Conservation (phyloP, 176 grass and related monocot species). For the Secale cereale region DNA sequence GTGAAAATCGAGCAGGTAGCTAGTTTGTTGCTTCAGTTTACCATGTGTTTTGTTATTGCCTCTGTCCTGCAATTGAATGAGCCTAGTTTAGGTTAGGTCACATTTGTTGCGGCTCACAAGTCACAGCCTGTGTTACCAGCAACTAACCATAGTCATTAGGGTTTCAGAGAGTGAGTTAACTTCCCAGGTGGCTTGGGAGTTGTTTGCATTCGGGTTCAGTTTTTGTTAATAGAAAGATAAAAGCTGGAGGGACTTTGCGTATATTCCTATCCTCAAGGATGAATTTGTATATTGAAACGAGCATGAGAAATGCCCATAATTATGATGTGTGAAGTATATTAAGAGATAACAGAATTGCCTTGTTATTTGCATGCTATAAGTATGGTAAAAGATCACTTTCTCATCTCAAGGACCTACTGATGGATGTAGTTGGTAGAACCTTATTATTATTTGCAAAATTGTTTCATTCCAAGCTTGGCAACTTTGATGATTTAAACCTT, state of each 20-base stretch:
- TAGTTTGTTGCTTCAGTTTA: background rate
- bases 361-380: background rate
- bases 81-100: background rate
- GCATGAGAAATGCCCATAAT: background rate
- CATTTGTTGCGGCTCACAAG: background rate
- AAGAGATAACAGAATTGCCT: background rate
- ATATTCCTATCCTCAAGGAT: background rate
- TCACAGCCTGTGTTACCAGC: background rate
- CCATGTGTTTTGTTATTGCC: background rate
- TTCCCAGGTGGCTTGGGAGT: rapidly evolving
- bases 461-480: background rate
- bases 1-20: too few relatives aligned
- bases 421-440: background rate
- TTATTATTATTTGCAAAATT: background rate
- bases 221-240: background rate
- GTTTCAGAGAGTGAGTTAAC: background rate
- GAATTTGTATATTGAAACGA: background rate
- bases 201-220: background rate
- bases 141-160: background rate
- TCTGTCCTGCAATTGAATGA: background rate
- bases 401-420: background rate
- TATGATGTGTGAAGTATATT: background rate
- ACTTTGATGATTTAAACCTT: background rate
- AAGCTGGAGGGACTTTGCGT: background rate
- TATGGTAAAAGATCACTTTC: background rate